Percentiles rank a stretch among this genome's conserved stretches.
Evolutionary conservation across 2,329 filamentous ascomycete genomes (phyloP).

Genomic region (Penicillium palitans): DNA sequence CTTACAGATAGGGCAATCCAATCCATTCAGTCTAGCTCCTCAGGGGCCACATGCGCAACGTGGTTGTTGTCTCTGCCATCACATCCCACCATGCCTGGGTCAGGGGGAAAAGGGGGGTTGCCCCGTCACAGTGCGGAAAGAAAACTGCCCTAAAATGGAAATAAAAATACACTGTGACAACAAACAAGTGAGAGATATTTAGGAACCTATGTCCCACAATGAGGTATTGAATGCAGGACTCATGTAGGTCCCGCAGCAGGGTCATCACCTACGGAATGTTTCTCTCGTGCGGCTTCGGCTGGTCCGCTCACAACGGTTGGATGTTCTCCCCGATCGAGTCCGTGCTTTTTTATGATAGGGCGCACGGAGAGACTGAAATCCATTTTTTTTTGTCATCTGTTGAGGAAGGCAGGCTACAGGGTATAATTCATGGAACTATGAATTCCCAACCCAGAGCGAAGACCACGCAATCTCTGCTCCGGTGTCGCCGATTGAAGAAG

Average conservation of each 20-base stretch:
- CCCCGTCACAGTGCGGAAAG: conserved; percentile 6
- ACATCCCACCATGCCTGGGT: conserved; percentile 13
- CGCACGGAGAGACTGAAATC: neutral
- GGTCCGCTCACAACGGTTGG: conserved; percentile 3
- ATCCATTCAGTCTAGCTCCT: conserved; percentile 12
- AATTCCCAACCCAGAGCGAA: conserved; percentile 2
- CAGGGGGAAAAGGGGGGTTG: conserved; percentile 14
- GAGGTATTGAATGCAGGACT: neutral
- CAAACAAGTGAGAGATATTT: neutral
- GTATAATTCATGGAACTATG: neutral
- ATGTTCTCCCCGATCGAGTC: conserved; percentile 2
- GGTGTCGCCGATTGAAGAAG: conserved; percentile 4
- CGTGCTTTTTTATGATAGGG: conserved; percentile 2
- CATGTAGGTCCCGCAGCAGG: neutral
- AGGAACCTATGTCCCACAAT: neutral
- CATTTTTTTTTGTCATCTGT: neutral
- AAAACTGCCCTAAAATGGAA: neutral
- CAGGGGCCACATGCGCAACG: conserved; percentile 18
- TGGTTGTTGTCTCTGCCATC: conserved; percentile 21
- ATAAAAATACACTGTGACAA: neutral
- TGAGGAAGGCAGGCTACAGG: neutral
- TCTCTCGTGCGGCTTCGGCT: neutral
- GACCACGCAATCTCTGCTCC: conserved; percentile 16
- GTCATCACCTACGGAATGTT: neutral
- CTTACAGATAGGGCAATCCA: neutral